phyloP scores from a whole-genome alignment of 345 rosid genomes.

The Eucalyptus erythrocorys region DNA sequence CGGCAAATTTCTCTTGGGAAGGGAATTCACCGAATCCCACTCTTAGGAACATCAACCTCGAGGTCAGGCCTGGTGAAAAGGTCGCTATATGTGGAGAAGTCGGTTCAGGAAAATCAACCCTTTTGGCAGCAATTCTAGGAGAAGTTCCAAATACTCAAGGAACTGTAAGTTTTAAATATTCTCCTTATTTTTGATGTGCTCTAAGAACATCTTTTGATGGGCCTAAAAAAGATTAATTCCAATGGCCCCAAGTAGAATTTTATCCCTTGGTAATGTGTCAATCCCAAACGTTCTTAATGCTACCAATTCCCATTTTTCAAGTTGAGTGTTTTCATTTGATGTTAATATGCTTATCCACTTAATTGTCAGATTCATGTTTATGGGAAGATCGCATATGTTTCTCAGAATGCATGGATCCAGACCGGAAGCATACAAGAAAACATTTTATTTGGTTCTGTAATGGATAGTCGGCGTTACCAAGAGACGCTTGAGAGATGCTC shows the following conservation, averaged over 20 bases:
- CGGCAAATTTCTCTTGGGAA: constrained; percentile 83
- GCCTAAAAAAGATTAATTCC: not conserved
- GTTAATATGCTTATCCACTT: not conserved
- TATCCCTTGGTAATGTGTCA: not conserved
- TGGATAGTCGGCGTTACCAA: constrained; percentile 59
- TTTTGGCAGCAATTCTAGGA: constrained; percentile 84
- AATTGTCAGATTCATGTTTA: constrained; percentile 43
- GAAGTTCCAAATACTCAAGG: constrained; percentile 65
- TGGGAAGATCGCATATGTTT: constrained; percentile 84
- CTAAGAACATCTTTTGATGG: not conserved
- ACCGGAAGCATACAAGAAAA: constrained; percentile 80
- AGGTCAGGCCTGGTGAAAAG: constrained; percentile 52
- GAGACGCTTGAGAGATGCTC: constrained; percentile 76
- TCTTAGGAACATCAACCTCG: constrained; percentile 46
- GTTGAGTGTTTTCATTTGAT: not conserved
- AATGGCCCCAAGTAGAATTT: not conserved
- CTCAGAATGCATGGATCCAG: constrained; percentile 96
- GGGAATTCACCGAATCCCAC: constrained; percentile 40
- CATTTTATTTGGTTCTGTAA: constrained; percentile 65
- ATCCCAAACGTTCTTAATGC: not conserved
- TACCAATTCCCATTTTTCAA: not conserved
- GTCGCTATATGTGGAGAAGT: constrained; percentile 95
- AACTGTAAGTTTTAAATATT: constrained; percentile 29
- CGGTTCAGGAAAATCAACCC: constrained; percentile 95
- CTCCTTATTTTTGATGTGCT: not conserved